A percentile compares a stretch with the other conserved stretches of the same genome.
phyloP scores from a whole-genome alignment of 805 yeast species.

The Myxozyma neglecta region DNA sequence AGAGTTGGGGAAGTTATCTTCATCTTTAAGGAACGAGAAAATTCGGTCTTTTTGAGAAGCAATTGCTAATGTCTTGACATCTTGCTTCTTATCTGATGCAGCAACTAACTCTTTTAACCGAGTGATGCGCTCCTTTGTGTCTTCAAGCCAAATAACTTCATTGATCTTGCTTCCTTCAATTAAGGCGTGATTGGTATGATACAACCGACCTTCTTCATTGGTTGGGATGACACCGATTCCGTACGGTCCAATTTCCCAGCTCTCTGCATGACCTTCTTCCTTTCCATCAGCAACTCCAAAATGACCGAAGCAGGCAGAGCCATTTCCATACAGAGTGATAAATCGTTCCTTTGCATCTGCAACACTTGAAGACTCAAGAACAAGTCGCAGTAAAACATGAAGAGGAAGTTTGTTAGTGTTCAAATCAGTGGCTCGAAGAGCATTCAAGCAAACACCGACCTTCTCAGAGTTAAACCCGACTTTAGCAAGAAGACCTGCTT shows the following conservation, averaged over 20 bases:
- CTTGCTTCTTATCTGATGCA: neutral
- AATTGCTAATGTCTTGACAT: neutral
- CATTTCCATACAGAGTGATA: constrained; percentile 13
- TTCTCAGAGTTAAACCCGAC: constrained; percentile 42
- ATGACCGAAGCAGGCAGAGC: constrained; percentile 30
- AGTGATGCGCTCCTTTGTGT: constrained; percentile 21
- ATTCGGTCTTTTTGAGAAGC: constrained; percentile 23
- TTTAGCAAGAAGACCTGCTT: constrained; percentile 44
- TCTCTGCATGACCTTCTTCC: constrained; percentile 21
- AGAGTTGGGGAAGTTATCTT: constrained; percentile 34
- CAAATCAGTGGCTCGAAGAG: constrained; percentile 40
- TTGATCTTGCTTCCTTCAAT: constrained; percentile 11
- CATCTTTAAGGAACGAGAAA: constrained; percentile 32
- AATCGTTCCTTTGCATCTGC: constrained; percentile 32
- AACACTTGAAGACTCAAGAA: constrained; percentile 37
- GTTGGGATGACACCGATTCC: constrained; percentile 19
- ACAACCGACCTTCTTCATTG: constrained; percentile 15
- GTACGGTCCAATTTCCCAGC: constrained; percentile 30
- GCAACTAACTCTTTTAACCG: constrained; percentile 19
- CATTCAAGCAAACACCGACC: constrained; percentile 41
- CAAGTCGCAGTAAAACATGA: constrained; percentile 43
- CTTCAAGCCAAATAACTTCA: constrained; percentile 29
- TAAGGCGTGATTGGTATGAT: constrained; percentile 29
- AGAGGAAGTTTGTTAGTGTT: constrained; percentile 41
- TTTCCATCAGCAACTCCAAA: constrained; percentile 30